Evolutionary conservation across 75 land plant species (phyloP).

Genomic region (Cupressus sempervirens): DNA sequence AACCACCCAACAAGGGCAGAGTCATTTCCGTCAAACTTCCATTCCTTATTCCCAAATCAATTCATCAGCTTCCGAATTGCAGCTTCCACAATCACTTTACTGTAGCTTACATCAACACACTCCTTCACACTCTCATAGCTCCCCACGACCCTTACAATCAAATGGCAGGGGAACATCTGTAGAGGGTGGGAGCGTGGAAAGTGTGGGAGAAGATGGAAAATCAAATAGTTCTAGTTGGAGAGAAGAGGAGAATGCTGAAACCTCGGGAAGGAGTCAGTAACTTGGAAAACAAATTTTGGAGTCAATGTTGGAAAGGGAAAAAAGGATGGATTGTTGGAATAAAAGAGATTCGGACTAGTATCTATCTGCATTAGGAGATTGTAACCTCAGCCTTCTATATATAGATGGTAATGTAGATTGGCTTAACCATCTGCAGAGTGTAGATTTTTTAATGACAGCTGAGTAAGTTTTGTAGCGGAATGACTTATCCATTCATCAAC

Average conservation of each 20-base stretch:
- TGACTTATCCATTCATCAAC: no score
- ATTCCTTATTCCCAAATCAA: conserved; percentile 16
- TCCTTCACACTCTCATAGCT: conserved; percentile 17
- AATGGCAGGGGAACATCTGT: conserved; percentile 13
- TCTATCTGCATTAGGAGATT: no score
- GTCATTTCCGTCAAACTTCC: conserved; percentile 14
- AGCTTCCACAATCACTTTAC: conserved; percentile 11
- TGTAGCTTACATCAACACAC: conserved; percentile 4
- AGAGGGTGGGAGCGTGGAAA: conserved; percentile 16
- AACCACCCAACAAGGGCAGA: conserved; percentile 4
- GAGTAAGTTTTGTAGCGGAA: no score
- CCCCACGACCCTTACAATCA: conserved; percentile 11
- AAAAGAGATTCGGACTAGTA: no score
- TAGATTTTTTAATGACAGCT: no score
- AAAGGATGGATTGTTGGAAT: no score
- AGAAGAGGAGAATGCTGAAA: conserved; percentile 5
- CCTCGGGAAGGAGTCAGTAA: background rate
- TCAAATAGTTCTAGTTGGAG: conserved; percentile 22
- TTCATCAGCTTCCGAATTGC: conserved; percentile 7
- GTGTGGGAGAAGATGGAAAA: conserved; percentile 18
- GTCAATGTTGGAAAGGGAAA: no score
- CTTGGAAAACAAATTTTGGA: no score
- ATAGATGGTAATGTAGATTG: no score
- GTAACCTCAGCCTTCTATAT: no score
- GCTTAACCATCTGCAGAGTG: no score